phyloP scores from a whole-genome alignment of 179 eudicot species.

The Pouteria campechiana region DNA sequence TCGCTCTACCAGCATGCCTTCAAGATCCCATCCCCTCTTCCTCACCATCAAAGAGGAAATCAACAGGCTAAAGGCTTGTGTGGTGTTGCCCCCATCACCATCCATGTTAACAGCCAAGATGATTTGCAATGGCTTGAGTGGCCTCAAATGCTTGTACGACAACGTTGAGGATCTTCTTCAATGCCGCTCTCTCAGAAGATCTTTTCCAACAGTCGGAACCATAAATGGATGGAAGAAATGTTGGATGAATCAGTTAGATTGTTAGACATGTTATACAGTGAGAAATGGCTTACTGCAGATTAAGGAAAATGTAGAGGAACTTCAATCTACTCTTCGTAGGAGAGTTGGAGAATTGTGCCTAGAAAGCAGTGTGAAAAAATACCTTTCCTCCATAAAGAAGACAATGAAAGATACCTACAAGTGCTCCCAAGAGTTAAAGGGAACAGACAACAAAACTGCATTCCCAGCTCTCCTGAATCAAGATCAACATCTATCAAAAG shows the following conservation, averaged over 20 bases:
- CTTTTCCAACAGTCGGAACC: constrained; percentile 10
- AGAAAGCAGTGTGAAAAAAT: constrained; percentile 6
- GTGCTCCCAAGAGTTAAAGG: constrained; percentile 5
- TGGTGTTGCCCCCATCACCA: constrained; percentile 12
- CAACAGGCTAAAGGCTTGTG: constrained; percentile 15
- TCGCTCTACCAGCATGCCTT: constrained; percentile 22
- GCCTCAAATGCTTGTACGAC: constrained; percentile 26
- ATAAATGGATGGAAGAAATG: constrained; percentile 11
- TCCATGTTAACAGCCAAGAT: constrained; percentile 11
- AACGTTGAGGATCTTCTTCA: constrained; percentile 32
- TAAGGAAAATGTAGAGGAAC: constrained; percentile 13
- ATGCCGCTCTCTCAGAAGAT: constrained; percentile 24
- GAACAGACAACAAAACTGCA: constrained; percentile 1
- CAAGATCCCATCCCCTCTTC: constrained; percentile 12
- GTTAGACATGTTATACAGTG: constrained; percentile 14
- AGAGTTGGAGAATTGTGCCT: constrained; percentile 8
- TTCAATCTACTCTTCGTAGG: constrained; percentile 19
- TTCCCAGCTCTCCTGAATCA: not conserved
- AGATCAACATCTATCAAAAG: not conserved
- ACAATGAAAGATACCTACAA: constrained; percentile 10
- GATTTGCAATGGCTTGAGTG: constrained; percentile 25
- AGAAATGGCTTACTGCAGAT: constrained; percentile 11
- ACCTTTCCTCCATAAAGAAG: constrained; percentile 21
- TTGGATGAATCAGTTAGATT: constrained; percentile 15
- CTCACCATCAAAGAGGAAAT: constrained; percentile 11